A percentile compares a stretch with the other conserved stretches of the same genome.
Evolutionary conservation across 176 grass and related monocot species (phyloP).

Genomic region (Tuctoria greenei): DNA sequence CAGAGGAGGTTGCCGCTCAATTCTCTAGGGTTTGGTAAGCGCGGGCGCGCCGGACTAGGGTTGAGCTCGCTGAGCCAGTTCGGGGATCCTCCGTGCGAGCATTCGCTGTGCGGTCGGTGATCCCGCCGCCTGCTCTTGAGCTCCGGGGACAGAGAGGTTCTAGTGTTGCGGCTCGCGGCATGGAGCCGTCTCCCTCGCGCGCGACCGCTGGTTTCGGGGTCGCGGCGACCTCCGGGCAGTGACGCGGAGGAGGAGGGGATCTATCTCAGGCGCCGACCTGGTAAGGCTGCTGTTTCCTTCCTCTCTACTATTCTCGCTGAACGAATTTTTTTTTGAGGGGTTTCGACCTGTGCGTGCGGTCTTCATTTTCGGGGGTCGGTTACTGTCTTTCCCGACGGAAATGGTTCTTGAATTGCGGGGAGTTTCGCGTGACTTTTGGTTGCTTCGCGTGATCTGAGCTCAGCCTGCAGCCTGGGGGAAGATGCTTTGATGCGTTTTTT

Average conservation of each 20-base stretch:
- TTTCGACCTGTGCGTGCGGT: neutral
- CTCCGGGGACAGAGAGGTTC: neutral
- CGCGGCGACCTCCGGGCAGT: neutral
- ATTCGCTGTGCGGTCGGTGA: slow-evolving; percentile 25
- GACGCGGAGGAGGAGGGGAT: slow-evolving; percentile 13
- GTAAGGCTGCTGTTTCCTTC: slow-evolving; percentile 25
- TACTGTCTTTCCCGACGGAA: neutral
- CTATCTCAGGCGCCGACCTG: slow-evolving; percentile 36
- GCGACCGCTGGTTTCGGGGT: slow-evolving; percentile 4
- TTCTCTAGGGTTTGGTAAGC: slow-evolving; percentile 29
- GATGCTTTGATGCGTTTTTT: slow-evolving; percentile 34
- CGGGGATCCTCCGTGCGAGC: neutral
- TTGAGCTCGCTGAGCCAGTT: neutral
- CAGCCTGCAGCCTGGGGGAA: neutral
- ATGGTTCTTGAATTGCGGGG: slow-evolving; percentile 11
- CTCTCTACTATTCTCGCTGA: neutral
- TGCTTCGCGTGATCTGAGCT: slow-evolving; percentile 26
- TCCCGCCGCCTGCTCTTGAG: neutral
- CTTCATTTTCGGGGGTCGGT: neutral
- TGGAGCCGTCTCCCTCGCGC: neutral
- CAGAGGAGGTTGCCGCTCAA: neutral
- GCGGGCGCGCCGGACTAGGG: neutral
- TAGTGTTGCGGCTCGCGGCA: neutral
- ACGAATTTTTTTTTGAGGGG: neutral
- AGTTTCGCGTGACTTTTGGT: slow-evolving; percentile 16